Conservation (phyloP, 1,284 basidiomycete genomes). For the Rhodofomes roseus region DNA sequence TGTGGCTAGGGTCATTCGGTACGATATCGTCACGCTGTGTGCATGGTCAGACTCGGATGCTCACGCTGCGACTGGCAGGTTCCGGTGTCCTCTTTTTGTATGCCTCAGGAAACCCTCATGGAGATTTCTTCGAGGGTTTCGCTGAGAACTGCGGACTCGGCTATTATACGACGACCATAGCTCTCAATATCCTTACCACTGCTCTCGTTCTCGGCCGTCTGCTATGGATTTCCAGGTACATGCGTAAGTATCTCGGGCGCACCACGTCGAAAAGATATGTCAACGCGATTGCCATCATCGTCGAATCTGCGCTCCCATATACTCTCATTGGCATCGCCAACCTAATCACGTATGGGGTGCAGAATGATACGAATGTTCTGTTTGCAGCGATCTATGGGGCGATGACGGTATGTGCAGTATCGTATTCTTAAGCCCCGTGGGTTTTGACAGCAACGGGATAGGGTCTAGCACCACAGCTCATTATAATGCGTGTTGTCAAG, state of each 20-base stretch:
- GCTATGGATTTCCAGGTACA: slow-evolving; percentile 7
- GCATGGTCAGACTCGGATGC: too few species aligned
- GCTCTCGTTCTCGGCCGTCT: slow-evolving; percentile 16
- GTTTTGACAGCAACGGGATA: too few species aligned
- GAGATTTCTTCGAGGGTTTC: slow-evolving; percentile 16
- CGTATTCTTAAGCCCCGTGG: too few species aligned
- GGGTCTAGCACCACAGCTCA: too few species aligned
- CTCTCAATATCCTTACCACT: slow-evolving; percentile 14
- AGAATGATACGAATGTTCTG: slow-evolving; percentile 11
- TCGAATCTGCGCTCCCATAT: slow-evolving; percentile 17
- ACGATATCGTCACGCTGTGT: too few species aligned
- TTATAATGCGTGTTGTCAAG: too few species aligned
- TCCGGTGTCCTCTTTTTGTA: not conserved
- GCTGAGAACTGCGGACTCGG: slow-evolving; percentile 9
- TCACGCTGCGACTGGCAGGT: too few species aligned
- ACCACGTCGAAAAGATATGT: not conserved
- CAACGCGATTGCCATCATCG: slow-evolving; percentile 7
- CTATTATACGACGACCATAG: slow-evolving; percentile 14
- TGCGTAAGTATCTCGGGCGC: slow-evolving; percentile 5
- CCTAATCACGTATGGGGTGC: slow-evolving; percentile 11
- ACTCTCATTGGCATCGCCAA: slow-evolving; percentile 11
- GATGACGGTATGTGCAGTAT: slow-evolving; percentile 14
- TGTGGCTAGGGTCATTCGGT: not conserved
- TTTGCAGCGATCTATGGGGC: slow-evolving; percentile 16
- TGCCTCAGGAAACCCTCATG: slow-evolving; percentile 11